These are phyloP conservation scores for Dryas alaskensis DNA, from an alignment of 306 rosid species.

Conservation along the genomic window DNA sequence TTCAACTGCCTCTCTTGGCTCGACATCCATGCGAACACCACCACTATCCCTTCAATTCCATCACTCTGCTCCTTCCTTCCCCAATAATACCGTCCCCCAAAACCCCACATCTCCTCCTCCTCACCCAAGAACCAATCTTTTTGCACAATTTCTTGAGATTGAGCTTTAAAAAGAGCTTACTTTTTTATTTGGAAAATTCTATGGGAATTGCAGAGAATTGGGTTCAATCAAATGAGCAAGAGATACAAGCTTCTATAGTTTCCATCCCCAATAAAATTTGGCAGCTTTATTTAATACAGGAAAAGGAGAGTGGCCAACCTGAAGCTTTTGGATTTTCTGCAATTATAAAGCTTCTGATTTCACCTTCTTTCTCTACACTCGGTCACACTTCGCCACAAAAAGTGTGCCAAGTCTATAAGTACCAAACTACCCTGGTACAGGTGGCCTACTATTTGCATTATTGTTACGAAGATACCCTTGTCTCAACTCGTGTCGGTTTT, in stretches of 20 bases:
- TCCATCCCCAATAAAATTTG: not conserved
- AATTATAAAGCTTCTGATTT: not conserved
- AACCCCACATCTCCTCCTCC: constrained; percentile 73
- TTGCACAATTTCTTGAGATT: not conserved
- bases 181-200: not conserved
- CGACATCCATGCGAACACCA: constrained; percentile 87
- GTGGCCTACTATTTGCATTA: not conserved
- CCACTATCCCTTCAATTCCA: constrained; percentile 69
- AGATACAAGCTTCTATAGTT: not conserved
- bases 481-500: not conserved
- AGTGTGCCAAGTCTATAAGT: constrained; percentile 7
- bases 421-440: not conserved
- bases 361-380: not conserved
- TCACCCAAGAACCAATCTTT: constrained; percentile 4
- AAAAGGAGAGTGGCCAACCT: not conserved
- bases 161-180: not conserved
- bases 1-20: constrained; percentile 71
- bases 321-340: not conserved
- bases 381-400: not conserved
- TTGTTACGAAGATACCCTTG: not conserved
- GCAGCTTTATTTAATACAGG: not conserved
- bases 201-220: not conserved
- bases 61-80: constrained; percentile 55
- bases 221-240: constrained; percentile 1
- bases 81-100: constrained; percentile 85